Evolutionary conservation across 2,329 filamentous ascomycete genomes (phyloP).

Genomic region (Gaeumannomyces sp.): DNA sequence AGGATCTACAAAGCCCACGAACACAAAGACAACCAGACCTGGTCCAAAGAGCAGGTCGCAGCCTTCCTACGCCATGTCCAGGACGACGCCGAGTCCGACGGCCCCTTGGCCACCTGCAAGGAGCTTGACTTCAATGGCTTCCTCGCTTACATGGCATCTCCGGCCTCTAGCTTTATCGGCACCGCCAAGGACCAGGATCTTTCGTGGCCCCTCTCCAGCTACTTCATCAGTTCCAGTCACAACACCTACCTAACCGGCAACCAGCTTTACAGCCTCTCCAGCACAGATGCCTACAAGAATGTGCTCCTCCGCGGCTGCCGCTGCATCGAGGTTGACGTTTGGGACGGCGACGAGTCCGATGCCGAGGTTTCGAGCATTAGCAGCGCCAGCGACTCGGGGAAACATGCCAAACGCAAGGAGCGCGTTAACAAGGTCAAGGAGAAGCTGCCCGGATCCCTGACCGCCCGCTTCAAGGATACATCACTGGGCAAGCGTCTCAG

Average conservation of each 20-base stretch:
- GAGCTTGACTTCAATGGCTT: conserved; percentile 43
- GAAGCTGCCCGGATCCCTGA: conserved; percentile 38
- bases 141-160: conserved; percentile 50
- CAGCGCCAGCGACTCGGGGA: conserved; percentile 46
- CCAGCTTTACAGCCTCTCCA: conserved; percentile 80
- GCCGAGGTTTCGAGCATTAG: conserved; percentile 49
- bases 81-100: conserved; percentile 33
- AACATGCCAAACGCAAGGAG: conserved; percentile 54
- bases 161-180: conserved; percentile 35
- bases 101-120: conserved; percentile 18
- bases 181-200: conserved; percentile 44
- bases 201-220: conserved; percentile 76
- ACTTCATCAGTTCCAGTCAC: conserved; percentile 91
- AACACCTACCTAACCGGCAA: conserved; percentile 91
- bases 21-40: conserved; percentile 31
- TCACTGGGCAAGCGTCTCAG: conserved; percentile 38
- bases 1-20: conserved; percentile 40
- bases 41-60: conserved; percentile 38
- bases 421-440: conserved; percentile 60
- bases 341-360: conserved; percentile 75
- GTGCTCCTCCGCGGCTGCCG: conserved; percentile 79
- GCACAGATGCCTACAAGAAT: conserved; percentile 80
- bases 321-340: conserved; percentile 92
- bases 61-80: conserved; percentile 43
- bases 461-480: conserved; percentile 41